A percentile compares a stretch with the other conserved stretches of the same genome.
Conservation (phyloP, 2,329 filamentous ascomycete genomes). For the Aspergillus versicolor region DNA sequence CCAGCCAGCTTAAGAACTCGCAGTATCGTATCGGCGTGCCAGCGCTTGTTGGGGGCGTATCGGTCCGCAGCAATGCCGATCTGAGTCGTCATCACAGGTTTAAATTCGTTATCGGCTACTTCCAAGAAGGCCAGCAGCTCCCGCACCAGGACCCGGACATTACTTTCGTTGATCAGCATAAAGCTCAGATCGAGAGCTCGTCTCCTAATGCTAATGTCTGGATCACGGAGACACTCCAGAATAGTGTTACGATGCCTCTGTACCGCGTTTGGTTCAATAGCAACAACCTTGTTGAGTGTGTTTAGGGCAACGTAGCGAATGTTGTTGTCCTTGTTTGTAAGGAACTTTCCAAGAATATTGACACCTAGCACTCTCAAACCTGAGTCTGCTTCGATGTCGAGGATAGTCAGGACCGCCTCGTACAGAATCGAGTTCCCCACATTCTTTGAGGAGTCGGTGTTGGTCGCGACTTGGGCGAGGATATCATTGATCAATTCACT, state of each 20-base stretch:
- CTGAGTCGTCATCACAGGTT: constrained; percentile 96
- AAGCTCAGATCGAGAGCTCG: constrained; percentile 97
- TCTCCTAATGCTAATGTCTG: constrained; percentile 95
- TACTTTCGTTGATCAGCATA: constrained; percentile 94
- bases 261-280: constrained; percentile 95
- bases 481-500: constrained; percentile 99
- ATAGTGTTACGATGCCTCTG: constrained; percentile 97
- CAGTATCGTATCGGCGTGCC: constrained; percentile 98
- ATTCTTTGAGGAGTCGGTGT: constrained; percentile 97
- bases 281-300: constrained; percentile 95
- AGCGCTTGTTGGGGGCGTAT: constrained; percentile 94
- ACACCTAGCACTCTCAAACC: constrained; percentile 91
- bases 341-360: constrained; percentile 96
- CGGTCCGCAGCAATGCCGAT: constrained; percentile 96
- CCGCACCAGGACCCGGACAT: constrained; percentile 88
- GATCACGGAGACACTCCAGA: constrained; percentile 89
- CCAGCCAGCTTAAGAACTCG: constrained; percentile 89
- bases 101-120: constrained; percentile 97
- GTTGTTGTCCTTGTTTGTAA: constrained; percentile 98
- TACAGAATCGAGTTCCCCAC: constrained; percentile 98
- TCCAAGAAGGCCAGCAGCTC: constrained; percentile 94
- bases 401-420: constrained; percentile 92
- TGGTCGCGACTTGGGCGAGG: constrained; percentile 92
- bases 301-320: constrained; percentile 98
- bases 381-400: constrained; percentile 97